phyloP scores from a whole-genome alignment of 2,329 filamentous ascomycete species.

The Lasiodiplodia sp. region DNA sequence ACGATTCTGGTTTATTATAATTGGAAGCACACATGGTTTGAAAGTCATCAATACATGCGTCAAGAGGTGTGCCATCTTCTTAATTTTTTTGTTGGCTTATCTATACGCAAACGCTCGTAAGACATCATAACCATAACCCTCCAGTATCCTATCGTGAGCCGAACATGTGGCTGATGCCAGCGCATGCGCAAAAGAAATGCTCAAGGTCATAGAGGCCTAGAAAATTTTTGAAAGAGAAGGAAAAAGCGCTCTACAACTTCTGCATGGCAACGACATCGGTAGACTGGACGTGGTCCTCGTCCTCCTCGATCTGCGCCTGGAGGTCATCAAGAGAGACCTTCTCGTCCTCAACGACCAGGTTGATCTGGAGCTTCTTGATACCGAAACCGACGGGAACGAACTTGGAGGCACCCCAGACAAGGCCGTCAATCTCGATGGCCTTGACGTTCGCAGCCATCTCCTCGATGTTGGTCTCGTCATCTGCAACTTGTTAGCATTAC shows the following conservation, averaged over 20 bases:
- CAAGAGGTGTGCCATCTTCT: slow-evolving; percentile 23
- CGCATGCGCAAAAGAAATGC: slow-evolving; percentile 26
- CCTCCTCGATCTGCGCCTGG: slow-evolving; percentile 81
- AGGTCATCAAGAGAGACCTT: slow-evolving; percentile 90
- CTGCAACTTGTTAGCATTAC: slow-evolving; percentile 51
- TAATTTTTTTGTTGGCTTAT: slow-evolving; percentile 27
- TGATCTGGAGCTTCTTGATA: slow-evolving; percentile 99
- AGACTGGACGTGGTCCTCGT: slow-evolving; percentile 97
- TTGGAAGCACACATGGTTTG: background rate
- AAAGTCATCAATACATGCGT: background rate
- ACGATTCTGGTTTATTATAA: background rate
- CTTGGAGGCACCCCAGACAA: slow-evolving; percentile 94
- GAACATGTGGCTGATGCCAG: slow-evolving; percentile 24
- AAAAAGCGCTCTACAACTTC: slow-evolving; percentile 46
- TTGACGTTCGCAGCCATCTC: slow-evolving; percentile 82
- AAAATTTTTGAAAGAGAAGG: slow-evolving; percentile 21
- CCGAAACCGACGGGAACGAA: slow-evolving; percentile 91
- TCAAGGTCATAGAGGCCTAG: slow-evolving; percentile 30
- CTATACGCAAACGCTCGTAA: slow-evolving; percentile 29
- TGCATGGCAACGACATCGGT: slow-evolving; percentile 73
- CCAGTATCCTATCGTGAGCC: slow-evolving; percentile 22
- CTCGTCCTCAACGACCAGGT: slow-evolving; percentile 95
- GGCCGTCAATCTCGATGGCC: slow-evolving; percentile 87
- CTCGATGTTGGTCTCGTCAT: slow-evolving; percentile 93
- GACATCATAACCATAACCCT: slow-evolving; percentile 28